These are phyloP conservation scores for Torulaspora microellipsoides DNA, from an alignment of 805 yeast genomes.

Conservation along the genomic window DNA sequence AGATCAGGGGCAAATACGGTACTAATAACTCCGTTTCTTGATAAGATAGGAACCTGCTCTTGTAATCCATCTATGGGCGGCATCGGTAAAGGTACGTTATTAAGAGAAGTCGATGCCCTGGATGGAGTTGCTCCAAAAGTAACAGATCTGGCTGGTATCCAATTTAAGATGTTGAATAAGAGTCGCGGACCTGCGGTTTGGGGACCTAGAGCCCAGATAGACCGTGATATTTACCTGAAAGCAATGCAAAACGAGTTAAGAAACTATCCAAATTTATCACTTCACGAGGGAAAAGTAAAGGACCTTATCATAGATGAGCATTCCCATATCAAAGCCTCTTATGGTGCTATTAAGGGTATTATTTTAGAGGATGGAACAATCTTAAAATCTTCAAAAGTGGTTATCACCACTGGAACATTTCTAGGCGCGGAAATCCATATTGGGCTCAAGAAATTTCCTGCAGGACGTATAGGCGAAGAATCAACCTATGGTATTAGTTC, in stretches of 20 bases:
- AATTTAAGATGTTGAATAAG: slow-evolving; percentile 77
- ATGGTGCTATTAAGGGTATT: slow-evolving; percentile 61
- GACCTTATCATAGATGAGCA: slow-evolving; percentile 63
- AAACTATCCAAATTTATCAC: slow-evolving; percentile 48
- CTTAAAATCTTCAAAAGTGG: slow-evolving; percentile 59
- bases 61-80: slow-evolving; percentile 99
- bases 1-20: slow-evolving; percentile 58
- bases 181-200: slow-evolving; percentile 94
- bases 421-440: slow-evolving; percentile 92
- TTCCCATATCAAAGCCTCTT: slow-evolving; percentile 12
- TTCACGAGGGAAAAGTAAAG: slow-evolving; percentile 71
- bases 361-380: slow-evolving; percentile 62
- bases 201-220: slow-evolving; percentile 98
- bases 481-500: slow-evolving; percentile 86
- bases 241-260: slow-evolving; percentile 73
- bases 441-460: slow-evolving; percentile 73
- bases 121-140: slow-evolving; percentile 86
- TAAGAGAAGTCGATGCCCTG: slow-evolving; percentile 91
- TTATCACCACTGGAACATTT: slow-evolving; percentile 94
- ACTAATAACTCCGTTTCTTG: slow-evolving; percentile 68
- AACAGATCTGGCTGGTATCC: slow-evolving; percentile 92
- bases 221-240: slow-evolving; percentile 66
- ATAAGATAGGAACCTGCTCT: slow-evolving; percentile 87
- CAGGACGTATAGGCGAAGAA: slow-evolving; percentile 90
- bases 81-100: slow-evolving; percentile 90